Base-by-base conservation (phyloP, 169 alveolate species). In the Eimeria falciformis region DNA sequence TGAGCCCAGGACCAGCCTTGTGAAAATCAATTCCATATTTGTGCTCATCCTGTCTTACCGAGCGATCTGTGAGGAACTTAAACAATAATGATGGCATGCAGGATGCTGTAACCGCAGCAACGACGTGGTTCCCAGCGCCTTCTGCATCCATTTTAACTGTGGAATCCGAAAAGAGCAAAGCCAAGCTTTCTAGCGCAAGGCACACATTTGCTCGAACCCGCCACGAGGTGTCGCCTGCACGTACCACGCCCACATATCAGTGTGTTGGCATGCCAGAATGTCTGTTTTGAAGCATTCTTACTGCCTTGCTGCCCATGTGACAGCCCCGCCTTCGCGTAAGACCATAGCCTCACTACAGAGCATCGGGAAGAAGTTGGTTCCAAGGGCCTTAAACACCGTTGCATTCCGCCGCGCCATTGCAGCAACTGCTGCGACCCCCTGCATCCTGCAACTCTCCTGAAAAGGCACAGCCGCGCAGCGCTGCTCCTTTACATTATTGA, bases 391-490 rank as follows among this genome's bases (percentile, higher is more conserved):
- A 75, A 81, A 81, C 14, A 65, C 75, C 33, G 78, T 75, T 33
- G 90, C 90, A 17, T 81, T 53, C 56, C 90, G 23, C 55, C 73
- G 90, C 33, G 90, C 90, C 90, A 81, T 81, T 56, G 90, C 90
- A 27, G 90, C 90, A 53, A 81, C 29, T 33, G 90, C 90, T 21
- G 77, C 53, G 7, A 81, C 90, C 14, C 58, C 90, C 58, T 81
- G 90, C 90, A 81, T 81, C 77, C 90, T 81, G 77, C 90, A 81
- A 56, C 90, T 81, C 25, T 81, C 90, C 90, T 81, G 90, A 33
- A 2, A 50, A 21, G 37, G 47, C 68, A 47, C 45, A 23, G 6
- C 7, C 86, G 45, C 12, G 50, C 47, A 25, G 69, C 47, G 5
- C 33, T 53, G 65, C 65, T 53, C n/a, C 65, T 53, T 12, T 17